phyloP scores from a whole-genome alignment of 495 filamentous ascomycete species.

The Penicillium verhagenii region DNA sequence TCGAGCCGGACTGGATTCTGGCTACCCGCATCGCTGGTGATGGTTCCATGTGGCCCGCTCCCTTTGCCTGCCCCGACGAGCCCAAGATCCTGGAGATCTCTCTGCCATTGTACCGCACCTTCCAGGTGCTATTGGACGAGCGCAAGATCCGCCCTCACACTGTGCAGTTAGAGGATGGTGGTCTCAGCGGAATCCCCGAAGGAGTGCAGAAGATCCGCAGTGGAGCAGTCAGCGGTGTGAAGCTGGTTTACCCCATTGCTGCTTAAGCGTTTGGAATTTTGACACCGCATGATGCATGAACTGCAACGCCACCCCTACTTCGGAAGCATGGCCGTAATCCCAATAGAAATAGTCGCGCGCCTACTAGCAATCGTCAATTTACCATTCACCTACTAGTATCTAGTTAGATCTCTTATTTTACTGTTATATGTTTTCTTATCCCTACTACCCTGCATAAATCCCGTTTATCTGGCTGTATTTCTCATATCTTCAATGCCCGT shows the following conservation, averaged over 20 bases:
- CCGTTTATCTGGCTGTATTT: background rate
- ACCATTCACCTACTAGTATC: too few relatives aligned
- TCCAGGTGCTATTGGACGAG: slow-evolving; percentile 24
- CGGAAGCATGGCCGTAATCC: background rate
- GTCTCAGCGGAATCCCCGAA: slow-evolving; percentile 23
- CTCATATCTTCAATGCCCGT: background rate
- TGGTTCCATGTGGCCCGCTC: background rate
- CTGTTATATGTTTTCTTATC: background rate
- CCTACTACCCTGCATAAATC: background rate
- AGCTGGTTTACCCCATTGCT: slow-evolving; percentile 17
- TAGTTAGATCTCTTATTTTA: background rate
- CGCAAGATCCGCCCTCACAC: slow-evolving; percentile 28
- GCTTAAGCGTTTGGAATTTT: background rate
- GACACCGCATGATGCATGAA: background rate
- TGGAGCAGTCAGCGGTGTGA: slow-evolving; percentile 14
- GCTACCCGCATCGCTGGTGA: slow-evolving; percentile 20
- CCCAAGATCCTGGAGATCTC: slow-evolving; percentile 3
- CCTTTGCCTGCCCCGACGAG: slow-evolving; percentile 1
- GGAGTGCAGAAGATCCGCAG: slow-evolving; percentile 23
- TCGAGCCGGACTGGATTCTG: slow-evolving; percentile 32
- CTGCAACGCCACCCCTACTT: background rate
- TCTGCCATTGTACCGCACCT: background rate
- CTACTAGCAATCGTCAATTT: background rate
- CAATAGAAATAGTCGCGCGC: background rate
- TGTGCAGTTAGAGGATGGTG: slow-evolving; percentile 14